A percentile compares a stretch with the other conserved stretches of the same genome.
These are phyloP conservation scores for Ceratobasidium sp. DNA, from an alignment of 1,284 basidiomycete genomes.

Conservation along the genomic window DNA sequence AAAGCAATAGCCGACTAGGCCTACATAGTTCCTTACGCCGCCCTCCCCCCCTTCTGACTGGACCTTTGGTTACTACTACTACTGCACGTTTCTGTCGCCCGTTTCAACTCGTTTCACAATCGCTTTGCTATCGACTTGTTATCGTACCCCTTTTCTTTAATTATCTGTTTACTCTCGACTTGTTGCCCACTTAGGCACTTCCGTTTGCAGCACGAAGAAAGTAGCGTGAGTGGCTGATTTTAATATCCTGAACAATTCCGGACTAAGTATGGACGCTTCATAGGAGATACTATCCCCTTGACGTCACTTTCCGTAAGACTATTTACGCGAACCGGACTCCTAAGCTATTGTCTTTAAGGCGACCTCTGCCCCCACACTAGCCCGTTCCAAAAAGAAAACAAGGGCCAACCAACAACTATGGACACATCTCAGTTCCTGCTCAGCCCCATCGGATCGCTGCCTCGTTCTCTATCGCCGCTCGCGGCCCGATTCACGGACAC, in stretches of 20 bases:
- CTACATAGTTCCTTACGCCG: constrained; percentile 6
- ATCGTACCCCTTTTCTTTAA: constrained; percentile 26
- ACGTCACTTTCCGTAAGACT: constrained; percentile 21
- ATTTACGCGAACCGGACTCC: constrained; percentile 19
- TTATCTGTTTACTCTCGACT: neutral
- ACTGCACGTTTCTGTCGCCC: constrained; percentile 29
- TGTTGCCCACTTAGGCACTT: neutral
- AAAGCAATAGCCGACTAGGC: constrained; percentile 4
- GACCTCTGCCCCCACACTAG: constrained; percentile 8
- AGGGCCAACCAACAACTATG: constrained; percentile 25
- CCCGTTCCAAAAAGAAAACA: constrained; percentile 15
- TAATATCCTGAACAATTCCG: neutral
- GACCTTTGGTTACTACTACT: constrained; percentile 16
- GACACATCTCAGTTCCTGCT: constrained; percentile 46
- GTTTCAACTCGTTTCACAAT: constrained; percentile 32
- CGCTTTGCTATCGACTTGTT: constrained; percentile 28
- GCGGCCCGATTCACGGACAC: constrained; percentile 41
- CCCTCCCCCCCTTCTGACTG: constrained; percentile 27
- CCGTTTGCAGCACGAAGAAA: neutral
- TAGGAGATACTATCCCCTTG: constrained; percentile 4
- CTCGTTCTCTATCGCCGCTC: constrained; percentile 39
- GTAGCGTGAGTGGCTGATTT: constrained; percentile 10
- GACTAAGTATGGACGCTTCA: constrained; percentile 2
- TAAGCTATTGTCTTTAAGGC: constrained; percentile 28
- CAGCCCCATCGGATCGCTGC: constrained; percentile 43